Evolutionary conservation across 2,329 filamentous ascomycete species (phyloP), one percentile per base, ranked within the genome.

Genomic region (Colletotrichum navitas): DNA sequence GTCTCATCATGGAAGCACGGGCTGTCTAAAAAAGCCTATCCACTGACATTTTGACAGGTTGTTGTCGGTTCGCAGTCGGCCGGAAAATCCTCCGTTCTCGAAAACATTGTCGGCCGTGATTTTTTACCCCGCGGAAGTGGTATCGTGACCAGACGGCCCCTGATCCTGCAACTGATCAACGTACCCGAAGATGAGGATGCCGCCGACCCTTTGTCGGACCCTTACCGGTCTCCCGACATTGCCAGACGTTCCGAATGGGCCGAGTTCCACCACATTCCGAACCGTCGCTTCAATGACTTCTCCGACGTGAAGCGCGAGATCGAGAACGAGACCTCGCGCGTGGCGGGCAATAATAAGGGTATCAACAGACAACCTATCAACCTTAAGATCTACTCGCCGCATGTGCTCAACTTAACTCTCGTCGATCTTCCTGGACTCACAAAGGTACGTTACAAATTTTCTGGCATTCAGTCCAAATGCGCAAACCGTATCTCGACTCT

Each of bases 81-180:
- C 68, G 96, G 96, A 80, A 99, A 99, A 86, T 98, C 95, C 21
- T 98, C 96, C 10, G 96, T 99, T 34, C 91, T 99, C 74, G 96
- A 99, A 85, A 99, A 99, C 83, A 97, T 99, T 77, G 96, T 99
- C 78, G 96, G 96, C 78, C 91, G 95, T 83, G 96, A 99, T 84
- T 99, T 99, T 83, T 87, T 99, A 65, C 96, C 96, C 71, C 93
- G 96, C 81, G 96, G 96, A 78, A 97, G 94, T 81, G 96, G 96
- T 81, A 98, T 99, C 82, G 95, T 98, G 74, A 99, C 96, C 68
- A 90, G 96, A 74, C 90, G 96, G 78, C 96, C 96, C 68, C 88
- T 99, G 77, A 98, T 99, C 78, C 90, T 99, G 72, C 96, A 99
- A 83, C 92, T 99, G 79, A 98, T 99, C 90, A 99, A 99, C 80